Conservation (phyloP, 1,139 yeast species). For the Candida sp. region DNA sequence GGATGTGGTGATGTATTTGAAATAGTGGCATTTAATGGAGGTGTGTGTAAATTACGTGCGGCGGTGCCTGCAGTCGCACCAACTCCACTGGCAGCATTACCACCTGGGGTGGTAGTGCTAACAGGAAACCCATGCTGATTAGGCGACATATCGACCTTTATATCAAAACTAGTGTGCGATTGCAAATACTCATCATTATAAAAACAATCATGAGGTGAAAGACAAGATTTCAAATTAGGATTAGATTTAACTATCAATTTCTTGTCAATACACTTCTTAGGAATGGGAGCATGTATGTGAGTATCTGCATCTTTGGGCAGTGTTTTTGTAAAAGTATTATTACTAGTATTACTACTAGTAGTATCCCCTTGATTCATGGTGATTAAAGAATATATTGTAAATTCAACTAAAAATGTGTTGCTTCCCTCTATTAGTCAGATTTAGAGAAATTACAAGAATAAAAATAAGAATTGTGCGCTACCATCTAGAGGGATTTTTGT, state of each 20-base stretch:
- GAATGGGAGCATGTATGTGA: conserved; percentile 1
- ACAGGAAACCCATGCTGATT: conserved; percentile 14
- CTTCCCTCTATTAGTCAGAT: no score
- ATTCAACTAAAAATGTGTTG: no score
- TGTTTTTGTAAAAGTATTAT: not conserved
- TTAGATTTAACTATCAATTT: conserved; percentile 17
- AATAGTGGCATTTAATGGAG: conserved; percentile 3
- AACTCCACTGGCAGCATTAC: no score
- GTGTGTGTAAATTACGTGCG: not conserved
- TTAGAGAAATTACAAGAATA: no score
- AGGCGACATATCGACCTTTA: conserved; percentile 13
- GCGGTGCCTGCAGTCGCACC: no score
- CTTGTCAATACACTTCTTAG: conserved; percentile 1
- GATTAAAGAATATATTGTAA: no score
- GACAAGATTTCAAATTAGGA: conserved; percentile 21
- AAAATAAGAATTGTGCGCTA: no score
- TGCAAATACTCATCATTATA: conserved; percentile 1
- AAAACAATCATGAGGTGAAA: conserved; percentile 6
- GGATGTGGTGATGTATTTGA: conserved; percentile 1
- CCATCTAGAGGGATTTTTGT: no score
- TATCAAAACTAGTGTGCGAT: conserved; percentile 13
- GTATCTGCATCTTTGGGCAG: not conserved
- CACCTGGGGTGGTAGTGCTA: no score
- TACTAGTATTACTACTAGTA: not conserved
- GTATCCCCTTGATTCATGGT: no score